These are phyloP conservation scores for Alternaria angustiovoidea DNA, from an alignment of 2,329 filamentous ascomycete species.

Conservation along the genomic window DNA sequence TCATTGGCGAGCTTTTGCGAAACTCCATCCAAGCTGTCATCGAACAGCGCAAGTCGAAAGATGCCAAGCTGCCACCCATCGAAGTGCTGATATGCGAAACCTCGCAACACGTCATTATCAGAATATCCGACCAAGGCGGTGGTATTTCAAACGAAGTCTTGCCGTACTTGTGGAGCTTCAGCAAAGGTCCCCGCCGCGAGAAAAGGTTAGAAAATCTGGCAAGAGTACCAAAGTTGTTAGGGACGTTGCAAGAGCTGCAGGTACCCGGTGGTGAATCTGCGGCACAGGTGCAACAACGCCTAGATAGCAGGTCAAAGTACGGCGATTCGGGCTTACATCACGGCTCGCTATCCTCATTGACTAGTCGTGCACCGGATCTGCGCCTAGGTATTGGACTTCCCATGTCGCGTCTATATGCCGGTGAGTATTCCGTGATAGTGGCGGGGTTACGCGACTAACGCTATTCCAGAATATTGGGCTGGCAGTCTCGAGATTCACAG, in stretches of 20 bases:
- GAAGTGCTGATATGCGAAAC: conserved; percentile 95
- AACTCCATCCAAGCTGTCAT: conserved; percentile 95
- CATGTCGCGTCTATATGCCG: conserved; percentile 88
- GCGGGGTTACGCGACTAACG: background rate
- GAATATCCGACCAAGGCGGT: conserved; percentile 93
- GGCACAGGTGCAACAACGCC: conserved; percentile 26
- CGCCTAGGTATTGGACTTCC: conserved; percentile 92
- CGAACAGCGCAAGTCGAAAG: conserved; percentile 68
- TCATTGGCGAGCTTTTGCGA: conserved; percentile 90
- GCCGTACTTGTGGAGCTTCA: conserved; percentile 95
- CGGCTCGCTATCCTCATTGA: conserved; percentile 79
- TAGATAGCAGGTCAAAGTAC: conserved; percentile 32
- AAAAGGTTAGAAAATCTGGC: conserved; percentile 83
- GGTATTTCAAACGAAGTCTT: conserved; percentile 86
- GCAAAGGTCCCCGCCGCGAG: conserved; percentile 83
- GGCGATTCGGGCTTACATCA: conserved; percentile 45
- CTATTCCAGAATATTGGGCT: conserved; percentile 82
- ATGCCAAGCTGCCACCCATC: conserved; percentile 75
- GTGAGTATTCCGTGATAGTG: conserved; percentile 18
- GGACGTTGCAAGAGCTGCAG: conserved; percentile 87
- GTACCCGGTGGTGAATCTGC: conserved; percentile 42
- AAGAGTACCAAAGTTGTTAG: conserved; percentile 88
- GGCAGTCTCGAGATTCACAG: conserved; percentile 90
- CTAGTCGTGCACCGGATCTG: conserved; percentile 83
- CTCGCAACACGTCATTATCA: conserved; percentile 92